Evolutionary conservation across 2,329 filamentous ascomycete species (phyloP), one percentile per base, ranked within the genome.

Genomic region (Penicillium sp.): DNA sequence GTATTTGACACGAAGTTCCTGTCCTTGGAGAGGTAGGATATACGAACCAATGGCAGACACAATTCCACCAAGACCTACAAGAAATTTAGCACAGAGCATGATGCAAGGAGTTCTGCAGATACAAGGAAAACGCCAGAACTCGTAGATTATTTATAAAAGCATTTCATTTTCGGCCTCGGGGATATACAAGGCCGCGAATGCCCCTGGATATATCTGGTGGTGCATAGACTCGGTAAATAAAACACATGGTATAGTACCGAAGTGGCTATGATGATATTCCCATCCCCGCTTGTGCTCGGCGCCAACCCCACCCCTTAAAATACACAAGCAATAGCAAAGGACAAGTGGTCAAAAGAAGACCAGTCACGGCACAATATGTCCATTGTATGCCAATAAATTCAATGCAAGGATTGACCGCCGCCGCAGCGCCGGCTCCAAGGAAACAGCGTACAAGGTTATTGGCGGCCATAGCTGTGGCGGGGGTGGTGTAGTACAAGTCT

Each of bases 401-500:
- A n/a, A 65, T 61, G 29, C 63, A 43, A 1, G 64, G 65, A 39
- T 63, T 57, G 1, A 68, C 54, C 0, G 58, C 42, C 0, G 66
- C 68, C 8, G 65, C 65, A 0, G 63, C 59, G 6, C 56, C 66
- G 2, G 70, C 70, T 0, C 66, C 69, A 7, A 72, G 18, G 46
- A 65, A 63, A 33, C 67, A 71, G 0, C 70, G 61, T 1, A 69
- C 63, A 7, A 72, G 59, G 50, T 71, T 72, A 34, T 65, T 66
- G 6, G 70, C 65, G 13, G 70, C 68, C 60, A 66, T 70, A 0
- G 64, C 70, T 0, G 65, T 65, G 3, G 68, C 69, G 0, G 70
- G 65, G 0, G 58, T 65, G 2, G 52, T 38, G 62, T 65, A 60
- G 57, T 75, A 70, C 42, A 76, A 60, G 54, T 77, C 76, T 0